A percentile compares a stretch with the other conserved stretches of the same genome.
phyloP scores from a whole-genome alignment of 2,329 filamentous ascomycete genomes.

The Penicillium sp. region DNA sequence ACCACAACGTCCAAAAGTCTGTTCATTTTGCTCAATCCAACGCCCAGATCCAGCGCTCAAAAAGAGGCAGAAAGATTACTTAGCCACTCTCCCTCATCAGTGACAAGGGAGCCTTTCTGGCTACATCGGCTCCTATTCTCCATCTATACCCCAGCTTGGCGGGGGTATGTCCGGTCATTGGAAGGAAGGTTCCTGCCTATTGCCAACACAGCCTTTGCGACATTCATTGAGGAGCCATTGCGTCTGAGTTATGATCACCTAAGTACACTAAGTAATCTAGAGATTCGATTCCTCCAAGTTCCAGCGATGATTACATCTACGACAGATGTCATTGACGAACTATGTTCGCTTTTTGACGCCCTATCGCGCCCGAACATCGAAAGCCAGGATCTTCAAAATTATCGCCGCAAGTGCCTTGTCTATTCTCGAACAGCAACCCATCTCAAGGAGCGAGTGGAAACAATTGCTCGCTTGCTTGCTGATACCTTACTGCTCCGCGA shows the following conservation, averaged over 20 bases:
- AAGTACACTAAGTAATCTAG: slow-evolving; percentile 7
- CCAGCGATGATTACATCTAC: slow-evolving; percentile 23
- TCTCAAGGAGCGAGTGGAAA: slow-evolving; percentile 23
- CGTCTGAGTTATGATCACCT: slow-evolving; percentile 5
- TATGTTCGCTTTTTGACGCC: not conserved
- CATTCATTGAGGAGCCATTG: slow-evolving; percentile 19
- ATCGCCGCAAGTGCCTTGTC: slow-evolving; percentile 7
- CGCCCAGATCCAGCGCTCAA: slow-evolving; percentile 9
- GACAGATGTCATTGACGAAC: slow-evolving; percentile 15
- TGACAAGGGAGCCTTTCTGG: slow-evolving; percentile 23
- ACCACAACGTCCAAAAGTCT: slow-evolving; percentile 27
- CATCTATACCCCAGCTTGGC: slow-evolving; percentile 35
- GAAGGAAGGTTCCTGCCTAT: slow-evolving; percentile 30
- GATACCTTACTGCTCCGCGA: slow-evolving; percentile 23
- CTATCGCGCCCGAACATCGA: not conserved
- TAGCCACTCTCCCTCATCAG: not conserved
- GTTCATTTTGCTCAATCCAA: slow-evolving; percentile 26
- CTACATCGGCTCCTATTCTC: slow-evolving; percentile 34
- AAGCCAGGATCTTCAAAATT: not conserved
- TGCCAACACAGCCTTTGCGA: slow-evolving; percentile 10
- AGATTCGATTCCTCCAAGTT: slow-evolving; percentile 25
- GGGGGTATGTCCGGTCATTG: slow-evolving; percentile 31
- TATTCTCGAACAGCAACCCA: slow-evolving; percentile 24
- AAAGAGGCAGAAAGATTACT: slow-evolving; percentile 5
- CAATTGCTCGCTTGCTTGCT: slow-evolving; percentile 24